phyloP scores from a whole-genome alignment of 164 flowering plant genomes.

The Annona cherimola region DNA sequence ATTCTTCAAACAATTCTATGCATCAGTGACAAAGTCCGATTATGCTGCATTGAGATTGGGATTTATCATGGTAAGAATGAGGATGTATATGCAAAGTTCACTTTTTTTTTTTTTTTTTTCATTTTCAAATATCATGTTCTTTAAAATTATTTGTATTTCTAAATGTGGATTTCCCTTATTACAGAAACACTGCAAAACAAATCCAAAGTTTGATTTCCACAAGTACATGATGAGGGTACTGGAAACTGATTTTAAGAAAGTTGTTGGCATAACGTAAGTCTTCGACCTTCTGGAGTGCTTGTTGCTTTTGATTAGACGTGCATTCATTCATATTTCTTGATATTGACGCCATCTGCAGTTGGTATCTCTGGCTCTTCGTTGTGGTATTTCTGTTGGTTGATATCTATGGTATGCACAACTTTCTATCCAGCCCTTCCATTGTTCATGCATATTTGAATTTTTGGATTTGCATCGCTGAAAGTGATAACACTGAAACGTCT shows the following conservation, averaged over 20 bases:
- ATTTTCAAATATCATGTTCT: conserved; percentile 8
- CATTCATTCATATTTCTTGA: conserved; percentile 7
- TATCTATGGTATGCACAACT: conserved; percentile 46
- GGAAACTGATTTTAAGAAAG: conserved; percentile 74
- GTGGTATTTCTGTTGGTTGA: conserved; percentile 76
- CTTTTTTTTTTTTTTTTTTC: background rate
- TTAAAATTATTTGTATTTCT: background rate
- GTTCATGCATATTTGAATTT: background rate
- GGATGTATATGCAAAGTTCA: too few species aligned
- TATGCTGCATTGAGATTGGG: conserved; percentile 64
- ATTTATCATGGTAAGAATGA: conserved; percentile 56
- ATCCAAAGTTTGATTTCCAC: conserved; percentile 71
- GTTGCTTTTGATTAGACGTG: background rate
- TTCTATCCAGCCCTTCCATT: background rate
- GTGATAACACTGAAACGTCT: background rate
- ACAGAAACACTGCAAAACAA: conserved; percentile 62
- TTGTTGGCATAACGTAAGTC: conserved; percentile 76
- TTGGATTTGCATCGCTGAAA: background rate
- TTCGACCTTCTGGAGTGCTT: background rate
- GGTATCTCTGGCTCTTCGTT: conserved; percentile 92
- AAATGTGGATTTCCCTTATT: conserved; percentile 4
- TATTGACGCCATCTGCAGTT: conserved; percentile 41
- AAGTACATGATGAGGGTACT: conserved; percentile 85
- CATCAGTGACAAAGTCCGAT: conserved; percentile 69
- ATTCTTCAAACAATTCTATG: conserved; percentile 72